These are phyloP conservation scores for Coemansia sp. DNA, from an alignment of 192 early-diverging fungal genomes.

Conservation along the genomic window DNA sequence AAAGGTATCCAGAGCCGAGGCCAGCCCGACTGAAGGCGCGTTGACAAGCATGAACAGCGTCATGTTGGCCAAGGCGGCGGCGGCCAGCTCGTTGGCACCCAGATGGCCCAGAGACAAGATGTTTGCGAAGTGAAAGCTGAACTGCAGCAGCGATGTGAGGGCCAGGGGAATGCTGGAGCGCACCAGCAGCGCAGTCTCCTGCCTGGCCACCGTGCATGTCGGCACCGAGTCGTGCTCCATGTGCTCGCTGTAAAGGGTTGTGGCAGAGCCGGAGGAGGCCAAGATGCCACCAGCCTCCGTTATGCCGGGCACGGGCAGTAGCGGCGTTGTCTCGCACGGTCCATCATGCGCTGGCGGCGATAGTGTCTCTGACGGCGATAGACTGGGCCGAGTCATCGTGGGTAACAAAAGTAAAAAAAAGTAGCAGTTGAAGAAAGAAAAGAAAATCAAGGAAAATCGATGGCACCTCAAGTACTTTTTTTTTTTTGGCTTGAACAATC, in stretches of 20 bases:
- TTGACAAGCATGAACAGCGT: constrained; percentile 69
- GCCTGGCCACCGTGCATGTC: constrained; percentile 11
- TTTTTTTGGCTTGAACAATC: neutral
- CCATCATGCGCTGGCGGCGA: neutral
- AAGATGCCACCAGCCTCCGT: neutral
- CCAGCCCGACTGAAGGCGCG: constrained; percentile 70
- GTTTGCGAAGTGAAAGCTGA: constrained; percentile 65
- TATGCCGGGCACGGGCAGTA: constrained; percentile 6
- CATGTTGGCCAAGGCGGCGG: constrained; percentile 73
- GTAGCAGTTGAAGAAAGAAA: neutral
- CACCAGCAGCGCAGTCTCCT: constrained; percentile 23
- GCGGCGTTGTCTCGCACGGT: constrained; percentile 19
- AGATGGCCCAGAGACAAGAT: constrained; percentile 67
- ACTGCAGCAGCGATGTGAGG: constrained; percentile 65
- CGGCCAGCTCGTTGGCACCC: constrained; percentile 68
- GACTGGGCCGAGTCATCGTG: neutral
- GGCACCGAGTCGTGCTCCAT: constrained; percentile 10
- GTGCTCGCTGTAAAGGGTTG: constrained; percentile 2
- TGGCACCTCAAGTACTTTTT: neutral
- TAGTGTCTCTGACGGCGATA: neutral
- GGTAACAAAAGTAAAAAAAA: neutral
- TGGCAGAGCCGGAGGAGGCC: neutral
- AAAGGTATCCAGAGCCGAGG: constrained; percentile 76
- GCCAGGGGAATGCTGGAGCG: constrained; percentile 28
- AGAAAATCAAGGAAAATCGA: neutral